Evolutionary conservation across 441 rosid species (phyloP).

Genomic region (Populus tomentosa): DNA sequence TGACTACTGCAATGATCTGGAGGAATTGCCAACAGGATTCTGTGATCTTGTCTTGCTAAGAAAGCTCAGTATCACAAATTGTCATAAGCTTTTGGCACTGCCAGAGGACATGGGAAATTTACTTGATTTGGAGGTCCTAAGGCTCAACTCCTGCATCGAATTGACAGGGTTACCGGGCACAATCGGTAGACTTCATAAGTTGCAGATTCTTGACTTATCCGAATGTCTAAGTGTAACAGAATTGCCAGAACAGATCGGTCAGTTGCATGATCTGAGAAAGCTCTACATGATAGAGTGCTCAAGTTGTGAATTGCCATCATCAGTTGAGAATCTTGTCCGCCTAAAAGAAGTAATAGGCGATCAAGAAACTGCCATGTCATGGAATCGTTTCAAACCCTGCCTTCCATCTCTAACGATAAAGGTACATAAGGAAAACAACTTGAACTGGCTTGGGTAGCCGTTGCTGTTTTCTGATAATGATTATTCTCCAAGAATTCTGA

Average conservation of each 20-base stretch:
- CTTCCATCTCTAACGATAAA: constrained; percentile 14
- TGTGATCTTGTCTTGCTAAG: constrained; percentile 33
- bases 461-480: not conserved
- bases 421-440: constrained; percentile 19
- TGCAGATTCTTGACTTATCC: constrained; percentile 43
- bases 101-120: constrained; percentile 47
- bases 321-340: constrained; percentile 12
- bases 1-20: constrained; percentile 59
- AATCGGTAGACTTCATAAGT: constrained; percentile 27
- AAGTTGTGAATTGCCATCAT: constrained; percentile 21
- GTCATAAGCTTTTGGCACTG: constrained; percentile 43
- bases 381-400: constrained; percentile 8
- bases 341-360: constrained; percentile 24
- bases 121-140: constrained; percentile 34
- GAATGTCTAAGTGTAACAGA: constrained; percentile 34
- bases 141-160: constrained; percentile 47
- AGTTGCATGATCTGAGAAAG: constrained; percentile 15
- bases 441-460: constrained; percentile 23
- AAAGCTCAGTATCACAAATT: constrained; percentile 62
- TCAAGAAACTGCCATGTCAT: constrained; percentile 19
- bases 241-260: constrained; percentile 23
- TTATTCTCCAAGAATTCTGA: not conserved
- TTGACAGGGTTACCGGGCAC: constrained; percentile 46
- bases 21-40: constrained; percentile 39
- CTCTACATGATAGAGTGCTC: constrained; percentile 26